A percentile compares a stretch with the other conserved stretches of the same genome.
Conservation (phyloP, 495 filamentous ascomycete genomes). For the Lasiosphaeria hispida region DNA sequence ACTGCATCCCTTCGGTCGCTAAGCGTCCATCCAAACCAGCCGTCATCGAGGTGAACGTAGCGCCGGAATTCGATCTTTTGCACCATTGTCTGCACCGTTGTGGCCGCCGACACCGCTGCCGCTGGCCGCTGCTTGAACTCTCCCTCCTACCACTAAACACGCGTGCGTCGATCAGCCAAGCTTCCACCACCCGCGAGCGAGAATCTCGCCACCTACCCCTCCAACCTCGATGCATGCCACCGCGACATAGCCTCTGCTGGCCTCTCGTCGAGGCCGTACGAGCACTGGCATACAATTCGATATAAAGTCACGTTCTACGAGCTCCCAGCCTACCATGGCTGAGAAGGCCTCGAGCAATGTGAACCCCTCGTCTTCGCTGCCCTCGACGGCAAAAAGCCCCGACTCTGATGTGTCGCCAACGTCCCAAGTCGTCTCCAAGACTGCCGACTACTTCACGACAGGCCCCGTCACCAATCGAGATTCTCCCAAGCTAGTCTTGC, state of each 20-base stretch:
- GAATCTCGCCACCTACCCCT: neutral
- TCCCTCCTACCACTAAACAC: too few species aligned
- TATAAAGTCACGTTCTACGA: neutral
- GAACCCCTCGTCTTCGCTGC: constrained; percentile 21
- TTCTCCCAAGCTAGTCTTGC: neutral
- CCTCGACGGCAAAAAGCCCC: constrained; percentile 33
- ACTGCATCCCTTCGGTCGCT: too few species aligned
- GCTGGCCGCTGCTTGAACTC: neutral
- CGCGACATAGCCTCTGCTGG: constrained; percentile 45
- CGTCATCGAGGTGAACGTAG: too few species aligned
- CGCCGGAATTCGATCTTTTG: too few species aligned
- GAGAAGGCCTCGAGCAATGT: constrained; percentile 30
- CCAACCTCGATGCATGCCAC: constrained; percentile 40
- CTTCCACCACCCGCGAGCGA: neutral
- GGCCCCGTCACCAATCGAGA: neutral
- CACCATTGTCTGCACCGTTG: too few species aligned
- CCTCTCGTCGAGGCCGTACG: constrained; percentile 44
- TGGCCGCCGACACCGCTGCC: neutral
- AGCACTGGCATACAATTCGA: constrained; percentile 35
- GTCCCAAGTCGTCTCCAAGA: constrained; percentile 27
- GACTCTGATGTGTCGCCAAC: constrained; percentile 41
- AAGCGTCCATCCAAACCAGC: too few species aligned
- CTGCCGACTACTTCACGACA: constrained; percentile 39
- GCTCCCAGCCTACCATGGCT: constrained; percentile 26
- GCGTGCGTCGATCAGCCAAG: too few species aligned